Evolutionary conservation across 192 early-diverging fungal species (phyloP).

Genomic region (Gonapodya prolifera): DNA sequence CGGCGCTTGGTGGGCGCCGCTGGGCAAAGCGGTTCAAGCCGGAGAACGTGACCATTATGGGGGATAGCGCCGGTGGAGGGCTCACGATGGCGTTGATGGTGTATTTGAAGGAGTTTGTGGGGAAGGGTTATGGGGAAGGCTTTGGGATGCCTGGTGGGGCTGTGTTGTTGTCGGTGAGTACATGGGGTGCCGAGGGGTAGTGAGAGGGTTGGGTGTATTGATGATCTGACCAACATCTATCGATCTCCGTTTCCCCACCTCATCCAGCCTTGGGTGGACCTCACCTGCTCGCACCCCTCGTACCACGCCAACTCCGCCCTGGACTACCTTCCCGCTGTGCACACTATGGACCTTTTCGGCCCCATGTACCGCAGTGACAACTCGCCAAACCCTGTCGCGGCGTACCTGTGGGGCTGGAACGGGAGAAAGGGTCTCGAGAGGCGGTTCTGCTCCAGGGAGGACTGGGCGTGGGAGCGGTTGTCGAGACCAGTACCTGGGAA

Average conservation of each 20-base stretch:
- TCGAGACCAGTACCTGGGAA: background rate
- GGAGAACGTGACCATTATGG: slow-evolving; percentile 27
- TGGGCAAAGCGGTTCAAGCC: slow-evolving; percentile 20
- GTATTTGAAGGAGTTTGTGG: slow-evolving; percentile 1
- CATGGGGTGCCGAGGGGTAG: background rate
- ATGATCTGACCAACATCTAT: background rate
- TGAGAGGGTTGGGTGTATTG: background rate
- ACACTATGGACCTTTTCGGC: background rate
- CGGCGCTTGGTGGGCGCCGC: background rate
- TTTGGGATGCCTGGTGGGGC: background rate
- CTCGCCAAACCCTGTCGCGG: slow-evolving; percentile 1
- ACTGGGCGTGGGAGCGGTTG: background rate
- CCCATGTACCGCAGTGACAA: background rate
- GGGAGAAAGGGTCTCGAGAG: background rate
- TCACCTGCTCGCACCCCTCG: background rate
- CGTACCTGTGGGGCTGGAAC: background rate
- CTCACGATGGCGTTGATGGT: background rate
- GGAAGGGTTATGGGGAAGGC: background rate
- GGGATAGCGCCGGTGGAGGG: slow-evolving; percentile 9
- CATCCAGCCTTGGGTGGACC: background rate
- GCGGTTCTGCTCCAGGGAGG: background rate
- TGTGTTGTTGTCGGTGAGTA: background rate
- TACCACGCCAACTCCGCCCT: background rate
- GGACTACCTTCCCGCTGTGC: background rate
- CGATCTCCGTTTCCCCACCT: background rate